These are phyloP conservation scores for Penicillium flavigenum DNA, from an alignment of 495 filamentous ascomycete species.

Conservation along the genomic window DNA sequence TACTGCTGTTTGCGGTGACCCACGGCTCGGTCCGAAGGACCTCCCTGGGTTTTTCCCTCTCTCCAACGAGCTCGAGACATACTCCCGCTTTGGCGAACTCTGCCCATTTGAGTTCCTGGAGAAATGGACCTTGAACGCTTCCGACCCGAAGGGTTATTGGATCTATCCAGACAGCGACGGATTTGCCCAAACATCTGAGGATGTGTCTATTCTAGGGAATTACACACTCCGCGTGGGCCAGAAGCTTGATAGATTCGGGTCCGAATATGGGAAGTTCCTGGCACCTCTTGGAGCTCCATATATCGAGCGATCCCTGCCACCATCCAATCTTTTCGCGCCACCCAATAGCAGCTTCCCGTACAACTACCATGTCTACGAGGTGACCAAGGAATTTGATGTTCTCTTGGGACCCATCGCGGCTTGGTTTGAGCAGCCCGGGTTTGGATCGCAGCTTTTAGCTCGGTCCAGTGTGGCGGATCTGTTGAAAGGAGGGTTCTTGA, in stretches of 20 bases:
- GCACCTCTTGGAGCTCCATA: constrained; percentile 51
- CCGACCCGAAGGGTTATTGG: constrained; percentile 26
- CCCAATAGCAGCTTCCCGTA: constrained; percentile 42
- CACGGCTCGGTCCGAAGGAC: constrained; percentile 48
- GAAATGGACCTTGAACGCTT: constrained; percentile 38
- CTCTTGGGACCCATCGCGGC: constrained; percentile 51
- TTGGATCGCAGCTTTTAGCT: constrained; percentile 50
- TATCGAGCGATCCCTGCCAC: constrained; percentile 53
- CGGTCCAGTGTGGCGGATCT: constrained; percentile 23
- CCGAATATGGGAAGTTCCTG: constrained; percentile 46
- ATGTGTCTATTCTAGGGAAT: constrained; percentile 43
- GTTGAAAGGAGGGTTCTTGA: constrained; percentile 28
- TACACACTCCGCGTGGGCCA: constrained; percentile 45
- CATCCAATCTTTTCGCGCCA: constrained; percentile 46
- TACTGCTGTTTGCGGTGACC: constrained; percentile 52
- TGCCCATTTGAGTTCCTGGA: constrained; percentile 51
- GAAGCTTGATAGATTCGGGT: constrained; percentile 57
- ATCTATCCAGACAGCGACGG: constrained; percentile 45
- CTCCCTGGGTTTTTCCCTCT: constrained; percentile 44
- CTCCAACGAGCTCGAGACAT: constrained; percentile 34
- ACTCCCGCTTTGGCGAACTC: constrained; percentile 49
- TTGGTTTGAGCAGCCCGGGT: constrained; percentile 59
- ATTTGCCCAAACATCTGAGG: constrained; percentile 36
- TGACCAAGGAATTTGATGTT: constrained; percentile 43
- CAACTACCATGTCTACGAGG: constrained; percentile 57